phyloP scores from a whole-genome alignment of 129 eudicot genomes.

The Ambrosia trifida region DNA sequence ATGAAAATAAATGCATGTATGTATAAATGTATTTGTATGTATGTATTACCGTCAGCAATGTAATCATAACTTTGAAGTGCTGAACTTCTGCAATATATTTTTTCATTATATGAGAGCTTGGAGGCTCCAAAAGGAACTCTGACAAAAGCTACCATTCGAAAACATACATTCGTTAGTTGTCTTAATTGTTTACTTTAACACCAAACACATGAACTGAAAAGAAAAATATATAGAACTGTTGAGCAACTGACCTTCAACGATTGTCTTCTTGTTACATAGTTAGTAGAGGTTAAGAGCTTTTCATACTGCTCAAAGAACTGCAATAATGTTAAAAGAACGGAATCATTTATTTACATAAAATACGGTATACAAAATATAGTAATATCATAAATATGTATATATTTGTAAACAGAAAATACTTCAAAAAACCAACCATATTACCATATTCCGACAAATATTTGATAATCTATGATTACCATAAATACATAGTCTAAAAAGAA shows the following conservation, averaged over 20 bases:
- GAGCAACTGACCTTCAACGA: conserved; percentile 82
- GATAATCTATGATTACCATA: too few species aligned
- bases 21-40: neutral
- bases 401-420: too few species aligned
- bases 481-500: too few species aligned
- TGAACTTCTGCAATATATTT: conserved; percentile 80
- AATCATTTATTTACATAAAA: conserved; percentile 1
- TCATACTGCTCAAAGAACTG: conserved; percentile 96
- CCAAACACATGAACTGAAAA: neutral
- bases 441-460: too few species aligned
- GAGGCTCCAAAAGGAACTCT: conserved; percentile 92
- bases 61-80: conserved; percentile 92
- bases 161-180: conserved; percentile 29
- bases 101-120: conserved; percentile 92
- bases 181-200: conserved; percentile 25
- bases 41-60: conserved; percentile 67
- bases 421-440: too few species aligned
- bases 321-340: conserved; percentile 26
- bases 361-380: neutral
- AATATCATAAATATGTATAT: conserved; percentile 1
- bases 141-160: conserved; percentile 72
- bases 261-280: conserved; percentile 97
- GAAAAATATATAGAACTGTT: neutral
- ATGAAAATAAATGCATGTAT: conserved; percentile 16
- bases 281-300: conserved; percentile 70